Conservation (phyloP, 1,139 yeast genomes). For the Pneumocystis oryctolagi region DNA sequence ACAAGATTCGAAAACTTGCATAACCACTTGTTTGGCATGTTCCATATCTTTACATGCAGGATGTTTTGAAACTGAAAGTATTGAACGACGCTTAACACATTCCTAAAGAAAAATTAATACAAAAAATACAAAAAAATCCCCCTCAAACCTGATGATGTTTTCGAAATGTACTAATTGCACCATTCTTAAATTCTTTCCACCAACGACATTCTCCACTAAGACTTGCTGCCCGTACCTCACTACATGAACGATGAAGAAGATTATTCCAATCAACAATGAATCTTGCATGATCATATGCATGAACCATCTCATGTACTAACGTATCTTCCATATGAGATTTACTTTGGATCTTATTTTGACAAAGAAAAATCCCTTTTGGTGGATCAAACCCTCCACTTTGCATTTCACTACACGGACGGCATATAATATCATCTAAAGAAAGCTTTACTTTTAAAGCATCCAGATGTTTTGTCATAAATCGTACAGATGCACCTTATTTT, state of each 20-base stretch:
- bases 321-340: conserved; percentile 84
- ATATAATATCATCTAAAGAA: conserved; percentile 40
- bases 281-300: conserved; percentile 79
- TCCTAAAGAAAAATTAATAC: conserved; percentile 12
- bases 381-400: conserved; percentile 94
- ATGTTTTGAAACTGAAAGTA: conserved; percentile 67
- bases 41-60: conserved; percentile 61
- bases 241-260: conserved; percentile 87
- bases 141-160: conserved; percentile 57
- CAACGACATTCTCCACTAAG: conserved; percentile 92
- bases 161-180: conserved; percentile 44
- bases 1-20: conserved; percentile 83
- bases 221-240: conserved; percentile 75
- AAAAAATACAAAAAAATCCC: background rate
- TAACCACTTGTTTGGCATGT: conserved; percentile 66
- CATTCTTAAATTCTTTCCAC: conserved; percentile 51
- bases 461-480: conserved; percentile 77
- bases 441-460: conserved; percentile 49
- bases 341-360: conserved; percentile 68
- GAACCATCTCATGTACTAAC: conserved; percentile 80
- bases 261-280: conserved; percentile 74
- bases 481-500: conserved; percentile 54
- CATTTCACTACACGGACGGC: conserved; percentile 74
- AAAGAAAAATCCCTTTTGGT: conserved; percentile 64
- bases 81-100: conserved; percentile 80